phyloP scores from a whole-genome alignment of 306 rosid genomes.

The Trifolium fragiferum region DNA sequence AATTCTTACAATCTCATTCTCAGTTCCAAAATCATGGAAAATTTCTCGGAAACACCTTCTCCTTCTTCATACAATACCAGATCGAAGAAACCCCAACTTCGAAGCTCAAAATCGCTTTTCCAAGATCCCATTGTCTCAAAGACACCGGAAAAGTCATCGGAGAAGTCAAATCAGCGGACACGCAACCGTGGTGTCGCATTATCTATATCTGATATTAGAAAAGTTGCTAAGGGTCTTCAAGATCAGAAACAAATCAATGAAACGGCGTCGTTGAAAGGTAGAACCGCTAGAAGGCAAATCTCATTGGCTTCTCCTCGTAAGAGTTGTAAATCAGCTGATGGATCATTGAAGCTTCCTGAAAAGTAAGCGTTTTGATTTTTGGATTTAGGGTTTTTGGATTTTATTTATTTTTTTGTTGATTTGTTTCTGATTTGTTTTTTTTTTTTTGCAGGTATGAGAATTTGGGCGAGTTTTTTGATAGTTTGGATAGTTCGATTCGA shows the following conservation, averaged over 20 bases:
- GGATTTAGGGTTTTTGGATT: neutral
- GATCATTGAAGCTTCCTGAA: slow-evolving; percentile 50
- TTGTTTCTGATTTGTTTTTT: neutral
- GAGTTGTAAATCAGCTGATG: slow-evolving; percentile 27
- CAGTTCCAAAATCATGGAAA: slow-evolving; percentile 43
- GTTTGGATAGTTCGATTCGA: slow-evolving; percentile 63
- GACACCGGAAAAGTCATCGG: slow-evolving; percentile 51
- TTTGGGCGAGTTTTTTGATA: slow-evolving; percentile 58
- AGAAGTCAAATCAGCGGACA: slow-evolving; percentile 51
- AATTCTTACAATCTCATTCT: neutral
- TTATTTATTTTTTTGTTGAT: neutral
- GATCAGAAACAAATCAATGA: slow-evolving; percentile 38
- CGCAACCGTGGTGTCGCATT: slow-evolving; percentile 59
- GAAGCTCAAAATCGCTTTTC: slow-evolving; percentile 41
- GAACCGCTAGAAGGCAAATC: slow-evolving; percentile 54
- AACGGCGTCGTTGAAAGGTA: slow-evolving; percentile 22
- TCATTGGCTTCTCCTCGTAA: slow-evolving; percentile 29
- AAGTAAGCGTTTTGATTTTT: slow-evolving; percentile 45
- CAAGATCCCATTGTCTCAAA: slow-evolving; percentile 39
- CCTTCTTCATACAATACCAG: slow-evolving; percentile 40
- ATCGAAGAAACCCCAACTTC: slow-evolving; percentile 42
- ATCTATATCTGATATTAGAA: slow-evolving; percentile 50
- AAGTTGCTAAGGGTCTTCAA: slow-evolving; percentile 50
- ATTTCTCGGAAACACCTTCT: slow-evolving; percentile 45
- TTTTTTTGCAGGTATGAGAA: slow-evolving; percentile 59